Evolutionary conservation across 192 early-diverging fungal species (phyloP).

Genomic region (Coemansia sp.): DNA sequence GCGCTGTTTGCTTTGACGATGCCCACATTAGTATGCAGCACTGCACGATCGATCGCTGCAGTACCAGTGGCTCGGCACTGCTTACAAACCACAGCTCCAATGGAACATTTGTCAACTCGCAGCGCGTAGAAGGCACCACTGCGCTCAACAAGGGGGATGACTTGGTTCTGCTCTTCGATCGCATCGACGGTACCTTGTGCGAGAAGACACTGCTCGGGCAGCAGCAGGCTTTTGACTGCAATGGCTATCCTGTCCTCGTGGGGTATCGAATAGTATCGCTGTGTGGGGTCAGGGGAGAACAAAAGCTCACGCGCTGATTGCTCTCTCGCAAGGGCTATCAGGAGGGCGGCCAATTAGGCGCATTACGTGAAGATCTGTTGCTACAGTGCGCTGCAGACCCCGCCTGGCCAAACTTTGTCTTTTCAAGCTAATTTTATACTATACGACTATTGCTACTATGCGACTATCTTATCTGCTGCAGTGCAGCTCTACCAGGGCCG

Average conservation of each 20-base stretch:
- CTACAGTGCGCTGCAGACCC: not conserved
- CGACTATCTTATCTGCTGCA: not conserved
- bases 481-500: not conserved
- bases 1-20: slow-evolving; percentile 31
- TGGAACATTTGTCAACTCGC: slow-evolving; percentile 43
- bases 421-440: not conserved
- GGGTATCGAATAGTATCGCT: slow-evolving; percentile 26
- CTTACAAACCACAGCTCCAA: slow-evolving; percentile 33
- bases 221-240: slow-evolving; percentile 12
- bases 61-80: slow-evolving; percentile 5
- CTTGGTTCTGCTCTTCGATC: slow-evolving; percentile 37
- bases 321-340: not conserved
- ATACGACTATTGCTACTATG: not conserved
- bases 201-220: slow-evolving; percentile 27
- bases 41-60: slow-evolving; percentile 19
- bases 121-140: slow-evolving; percentile 8
- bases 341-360: no score
- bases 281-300: not conserved
- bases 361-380: no score
- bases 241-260: slow-evolving; percentile 40
- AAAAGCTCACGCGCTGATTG: not conserved
- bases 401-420: not conserved
- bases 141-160: slow-evolving; percentile 30
- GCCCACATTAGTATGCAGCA: slow-evolving; percentile 38
- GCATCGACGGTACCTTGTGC: slow-evolving; percentile 3